Conservation (phyloP, 1,284 basidiomycete genomes). For the Marasmius tenuissimus region DNA sequence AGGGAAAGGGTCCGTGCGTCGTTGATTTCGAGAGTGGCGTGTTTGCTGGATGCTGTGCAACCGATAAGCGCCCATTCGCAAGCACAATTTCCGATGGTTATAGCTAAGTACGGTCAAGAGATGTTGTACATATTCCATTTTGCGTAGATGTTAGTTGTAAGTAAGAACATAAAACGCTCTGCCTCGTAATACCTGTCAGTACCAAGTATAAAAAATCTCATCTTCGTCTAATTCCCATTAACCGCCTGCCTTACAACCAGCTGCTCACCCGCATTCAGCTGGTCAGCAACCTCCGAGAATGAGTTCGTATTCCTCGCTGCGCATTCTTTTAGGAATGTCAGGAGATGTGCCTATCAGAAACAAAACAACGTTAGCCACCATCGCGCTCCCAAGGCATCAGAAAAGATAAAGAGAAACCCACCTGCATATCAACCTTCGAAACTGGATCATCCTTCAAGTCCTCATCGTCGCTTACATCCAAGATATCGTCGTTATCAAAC, state of each 20-base stretch:
- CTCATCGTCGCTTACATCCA: constrained; percentile 76
- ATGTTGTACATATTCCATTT: no score
- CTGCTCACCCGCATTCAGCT: constrained; percentile 70
- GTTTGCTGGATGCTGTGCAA: neutral
- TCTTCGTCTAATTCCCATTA: neutral
- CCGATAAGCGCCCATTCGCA: neutral
- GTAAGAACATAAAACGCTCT: no score
- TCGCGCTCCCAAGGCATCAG: neutral
- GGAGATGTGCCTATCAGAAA: constrained; percentile 56
- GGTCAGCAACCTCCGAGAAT: constrained; percentile 65
- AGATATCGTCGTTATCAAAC: constrained; percentile 71
- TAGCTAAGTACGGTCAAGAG: no score
- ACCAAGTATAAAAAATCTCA: neutral
- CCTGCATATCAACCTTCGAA: constrained; percentile 87
- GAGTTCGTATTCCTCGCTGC: constrained; percentile 65
- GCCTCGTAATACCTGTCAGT: neutral
- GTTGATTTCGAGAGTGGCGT: neutral
- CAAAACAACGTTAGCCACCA: neutral
- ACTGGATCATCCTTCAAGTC: constrained; percentile 87
- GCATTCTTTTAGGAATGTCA: constrained; percentile 69
- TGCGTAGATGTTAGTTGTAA: no score
- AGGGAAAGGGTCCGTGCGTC: neutral
- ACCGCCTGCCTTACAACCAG: constrained; percentile 53
- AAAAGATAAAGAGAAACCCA: constrained; percentile 33
- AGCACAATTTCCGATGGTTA: no score